Percentiles rank a stretch among this genome's conserved stretches.
Evolutionary conservation across 176 grass and related monocot genomes (phyloP).

Genomic region (Zoysia japonica): DNA sequence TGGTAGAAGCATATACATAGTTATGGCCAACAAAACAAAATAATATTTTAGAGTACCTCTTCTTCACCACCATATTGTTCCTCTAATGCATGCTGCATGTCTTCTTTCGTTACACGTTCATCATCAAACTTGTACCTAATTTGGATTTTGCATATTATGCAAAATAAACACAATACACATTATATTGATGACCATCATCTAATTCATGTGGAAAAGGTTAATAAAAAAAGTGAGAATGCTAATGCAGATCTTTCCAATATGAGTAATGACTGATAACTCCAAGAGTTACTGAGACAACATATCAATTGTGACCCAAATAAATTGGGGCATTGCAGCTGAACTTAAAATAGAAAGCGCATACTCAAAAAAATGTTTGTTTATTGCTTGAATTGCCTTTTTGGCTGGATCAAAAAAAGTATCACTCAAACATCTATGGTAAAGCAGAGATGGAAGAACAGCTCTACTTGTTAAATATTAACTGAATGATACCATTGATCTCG

Average conservation of each 20-base stretch:
- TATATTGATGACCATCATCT: neutral
- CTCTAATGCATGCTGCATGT: slow-evolving; percentile 53
- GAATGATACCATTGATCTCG: slow-evolving; percentile 64
- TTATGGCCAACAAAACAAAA: neutral
- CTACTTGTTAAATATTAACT: slow-evolving; percentile 19
- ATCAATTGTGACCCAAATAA: neutral
- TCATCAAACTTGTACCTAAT: slow-evolving; percentile 78
- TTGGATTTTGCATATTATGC: slow-evolving; percentile 22
- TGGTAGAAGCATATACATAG: slow-evolving; percentile 15
- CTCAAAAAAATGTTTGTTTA: slow-evolving; percentile 6
- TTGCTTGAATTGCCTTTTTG: slow-evolving; percentile 16
- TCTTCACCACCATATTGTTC: slow-evolving; percentile 86
- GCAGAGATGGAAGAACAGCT: slow-evolving; percentile 9
- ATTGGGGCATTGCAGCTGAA: neutral
- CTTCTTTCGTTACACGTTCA: slow-evolving; percentile 79
- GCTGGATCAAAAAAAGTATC: neutral
- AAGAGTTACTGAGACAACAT: neutral
- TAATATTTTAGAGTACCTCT: slow-evolving; percentile 45
- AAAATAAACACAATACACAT: slow-evolving; percentile 24
- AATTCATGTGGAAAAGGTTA: neutral
- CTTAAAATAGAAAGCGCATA: slow-evolving; percentile 5
- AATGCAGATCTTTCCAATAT: neutral
- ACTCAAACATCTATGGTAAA: slow-evolving; percentile 1
- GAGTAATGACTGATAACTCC: neutral
- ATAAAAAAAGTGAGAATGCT: neutral